Conservation (phyloP, 345 rosid genomes). For the Luvunga scandens region DNA sequence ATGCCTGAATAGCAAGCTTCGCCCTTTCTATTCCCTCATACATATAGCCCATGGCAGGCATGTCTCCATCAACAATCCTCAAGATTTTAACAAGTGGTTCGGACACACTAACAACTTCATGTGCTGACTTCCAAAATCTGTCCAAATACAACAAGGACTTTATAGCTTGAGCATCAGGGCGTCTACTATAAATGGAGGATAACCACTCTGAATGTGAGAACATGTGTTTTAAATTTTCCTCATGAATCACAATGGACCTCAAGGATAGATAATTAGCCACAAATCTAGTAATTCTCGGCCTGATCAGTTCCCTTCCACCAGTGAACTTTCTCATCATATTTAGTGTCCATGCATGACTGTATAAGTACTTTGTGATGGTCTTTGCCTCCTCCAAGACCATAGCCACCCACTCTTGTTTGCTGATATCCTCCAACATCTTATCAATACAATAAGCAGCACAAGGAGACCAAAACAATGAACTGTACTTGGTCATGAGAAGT, state of each 20-base stretch:
- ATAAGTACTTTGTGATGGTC: slow-evolving; percentile 35
- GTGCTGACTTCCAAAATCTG: slow-evolving; percentile 48
- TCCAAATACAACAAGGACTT: slow-evolving; percentile 38
- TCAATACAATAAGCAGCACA: slow-evolving; percentile 53
- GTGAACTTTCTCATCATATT: slow-evolving; percentile 43
- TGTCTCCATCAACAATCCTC: slow-evolving; percentile 47
- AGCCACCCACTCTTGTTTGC: slow-evolving; percentile 40
- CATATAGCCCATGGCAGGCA: slow-evolving; percentile 42
- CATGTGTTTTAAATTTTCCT: slow-evolving; percentile 44
- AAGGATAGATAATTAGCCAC: slow-evolving; percentile 38
- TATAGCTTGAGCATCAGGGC: slow-evolving; percentile 46
- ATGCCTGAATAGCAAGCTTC: slow-evolving; percentile 36
- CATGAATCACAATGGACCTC: slow-evolving; percentile 39
- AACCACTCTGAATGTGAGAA: slow-evolving; percentile 39
- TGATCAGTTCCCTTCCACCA: slow-evolving; percentile 38
- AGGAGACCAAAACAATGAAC: slow-evolving; percentile 45
- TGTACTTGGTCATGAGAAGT: slow-evolving; percentile 42
- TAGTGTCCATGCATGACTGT: slow-evolving; percentile 37
- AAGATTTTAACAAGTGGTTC: slow-evolving; percentile 43
- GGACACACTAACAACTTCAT: slow-evolving; percentile 37
- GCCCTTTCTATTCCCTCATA: slow-evolving; percentile 53
- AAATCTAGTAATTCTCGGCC: slow-evolving; percentile 38
- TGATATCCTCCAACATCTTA: slow-evolving; percentile 53
- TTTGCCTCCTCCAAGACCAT: slow-evolving; percentile 46
- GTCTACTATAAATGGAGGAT: slow-evolving; percentile 39